A percentile compares a stretch with the other conserved stretches of the same genome.
Evolutionary conservation across 148 eudicot species (phyloP).

Genomic region (Diospyros kaki): DNA sequence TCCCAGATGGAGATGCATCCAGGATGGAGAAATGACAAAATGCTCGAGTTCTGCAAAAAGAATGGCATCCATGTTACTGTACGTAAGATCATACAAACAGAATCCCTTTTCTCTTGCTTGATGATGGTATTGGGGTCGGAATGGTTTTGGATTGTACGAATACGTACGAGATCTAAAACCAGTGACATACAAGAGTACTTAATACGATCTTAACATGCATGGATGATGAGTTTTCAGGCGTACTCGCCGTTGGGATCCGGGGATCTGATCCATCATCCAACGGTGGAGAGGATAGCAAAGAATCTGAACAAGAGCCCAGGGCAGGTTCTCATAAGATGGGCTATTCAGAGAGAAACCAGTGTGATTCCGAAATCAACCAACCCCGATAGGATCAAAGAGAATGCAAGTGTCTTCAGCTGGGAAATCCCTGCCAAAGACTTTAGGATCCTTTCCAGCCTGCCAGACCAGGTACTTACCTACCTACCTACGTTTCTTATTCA

Average conservation of each 20-base stretch:
- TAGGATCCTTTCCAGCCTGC: slow-evolving; percentile 31
- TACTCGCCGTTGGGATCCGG: slow-evolving; percentile 62
- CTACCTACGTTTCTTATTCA: too few relatives aligned
- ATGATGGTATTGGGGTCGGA: background rate
- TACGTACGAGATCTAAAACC: too few relatives aligned
- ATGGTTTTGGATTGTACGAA: background rate
- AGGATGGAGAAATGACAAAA: slow-evolving; percentile 64
- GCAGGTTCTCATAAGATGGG: slow-evolving; percentile 61
- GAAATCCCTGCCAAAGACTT: slow-evolving; percentile 55
- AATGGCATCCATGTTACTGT: slow-evolving; percentile 47
- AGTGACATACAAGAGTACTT: too few relatives aligned
- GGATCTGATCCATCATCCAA: slow-evolving; percentile 53
- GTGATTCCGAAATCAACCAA: slow-evolving; percentile 57
- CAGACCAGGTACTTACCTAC: slow-evolving; percentile 34
- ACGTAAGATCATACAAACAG: slow-evolving; percentile 14
- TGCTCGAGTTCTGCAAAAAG: slow-evolving; percentile 53
- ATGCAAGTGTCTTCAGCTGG: slow-evolving; percentile 43
- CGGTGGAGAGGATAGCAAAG: slow-evolving; percentile 38
- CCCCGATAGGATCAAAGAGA: slow-evolving; percentile 54
- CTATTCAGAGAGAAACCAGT: slow-evolving; percentile 57
- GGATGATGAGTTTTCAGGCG: slow-evolving; percentile 24
- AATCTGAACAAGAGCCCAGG: slow-evolving; percentile 59
- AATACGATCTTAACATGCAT: too few relatives aligned
- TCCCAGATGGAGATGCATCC: slow-evolving; percentile 73
- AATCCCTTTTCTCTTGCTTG: background rate